These are phyloP conservation scores for Clavispora phyllophila DNA, from an alignment of 805 yeast genomes.

Conservation along the genomic window DNA sequence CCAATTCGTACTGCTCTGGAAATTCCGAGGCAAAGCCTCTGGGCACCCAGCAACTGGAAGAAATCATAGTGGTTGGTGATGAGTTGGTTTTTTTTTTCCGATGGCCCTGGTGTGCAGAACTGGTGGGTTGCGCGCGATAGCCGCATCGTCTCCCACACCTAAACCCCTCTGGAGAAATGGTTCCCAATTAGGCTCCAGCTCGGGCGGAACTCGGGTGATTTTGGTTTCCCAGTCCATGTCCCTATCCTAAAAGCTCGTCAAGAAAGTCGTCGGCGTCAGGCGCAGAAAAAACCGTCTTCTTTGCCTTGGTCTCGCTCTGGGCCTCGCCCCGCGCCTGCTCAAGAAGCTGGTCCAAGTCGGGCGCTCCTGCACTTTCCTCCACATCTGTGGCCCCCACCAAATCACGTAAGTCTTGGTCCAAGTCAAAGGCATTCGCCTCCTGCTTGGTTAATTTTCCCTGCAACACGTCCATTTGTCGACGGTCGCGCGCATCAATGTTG, in stretches of 20 bases:
- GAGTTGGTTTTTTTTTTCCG: not conserved
- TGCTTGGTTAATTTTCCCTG: constrained; percentile 17
- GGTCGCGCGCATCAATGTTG: constrained; percentile 23
- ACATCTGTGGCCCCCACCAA: constrained; percentile 11
- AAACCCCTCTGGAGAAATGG: too few species aligned
- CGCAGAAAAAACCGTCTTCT: not conserved
- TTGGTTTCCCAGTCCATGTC: not conserved
- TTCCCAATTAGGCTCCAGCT: too few species aligned
- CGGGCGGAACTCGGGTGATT: too few species aligned
- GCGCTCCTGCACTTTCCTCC: not conserved
- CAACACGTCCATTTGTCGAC: constrained; percentile 19
- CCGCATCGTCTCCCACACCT: too few species aligned
- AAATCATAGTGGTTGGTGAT: constrained; percentile 52
- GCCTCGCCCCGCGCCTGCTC: constrained; percentile 1
- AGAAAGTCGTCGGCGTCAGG: constrained; percentile 11
- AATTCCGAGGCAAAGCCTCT: constrained; percentile 91
- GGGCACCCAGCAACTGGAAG: constrained; percentile 94
- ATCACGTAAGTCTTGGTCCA: constrained; percentile 16
- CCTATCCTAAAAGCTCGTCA: constrained; percentile 15
- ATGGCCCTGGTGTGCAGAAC: constrained; percentile 1
- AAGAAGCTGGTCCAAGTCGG: constrained; percentile 11
- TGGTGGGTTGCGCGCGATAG: not conserved
- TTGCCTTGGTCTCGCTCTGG: not conserved
- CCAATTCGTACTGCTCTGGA: constrained; percentile 82
- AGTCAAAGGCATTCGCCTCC: not conserved